Evolutionary conservation across 83 land plant species (phyloP).

Genomic region (Larix sibirica): DNA sequence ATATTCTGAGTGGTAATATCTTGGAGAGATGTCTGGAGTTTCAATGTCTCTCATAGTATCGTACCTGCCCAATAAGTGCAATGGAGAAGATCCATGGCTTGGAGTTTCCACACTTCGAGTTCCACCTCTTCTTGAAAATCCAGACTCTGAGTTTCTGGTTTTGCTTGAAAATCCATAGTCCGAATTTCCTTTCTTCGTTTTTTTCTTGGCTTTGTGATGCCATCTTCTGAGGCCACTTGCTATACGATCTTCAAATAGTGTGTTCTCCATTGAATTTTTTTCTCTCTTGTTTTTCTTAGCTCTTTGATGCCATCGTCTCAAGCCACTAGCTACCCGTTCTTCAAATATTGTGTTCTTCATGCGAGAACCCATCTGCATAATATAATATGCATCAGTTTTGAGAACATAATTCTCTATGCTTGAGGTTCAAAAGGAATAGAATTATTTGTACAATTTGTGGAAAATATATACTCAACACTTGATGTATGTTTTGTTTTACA

Average conservation of each 20-base stretch:
- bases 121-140: background rate
- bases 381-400: too few relatives aligned
- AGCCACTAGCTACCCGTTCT: conserved; percentile 44
- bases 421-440: too few relatives aligned
- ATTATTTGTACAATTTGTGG: background rate
- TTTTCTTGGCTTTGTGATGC: too few relatives aligned
- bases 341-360: conserved; percentile 59
- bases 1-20: too few relatives aligned
- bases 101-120: conserved; percentile 21
- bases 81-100: conserved; percentile 9
- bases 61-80: too few relatives aligned
- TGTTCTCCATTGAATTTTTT: conserved; percentile 9
- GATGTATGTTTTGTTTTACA: background rate
- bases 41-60: too few relatives aligned
- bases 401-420: too few relatives aligned
- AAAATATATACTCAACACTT: background rate
- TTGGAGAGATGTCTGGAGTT: too few relatives aligned
- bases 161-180: too few relatives aligned
- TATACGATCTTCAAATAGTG: too few relatives aligned
- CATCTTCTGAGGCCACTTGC: too few relatives aligned
- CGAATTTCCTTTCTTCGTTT: background rate
- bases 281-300: conserved; percentile 20
- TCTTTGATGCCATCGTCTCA: background rate
- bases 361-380: conserved; percentile 52
- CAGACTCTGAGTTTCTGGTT: background rate